These are phyloP conservation scores for Datisca glomerata DNA, from an alignment of 306 rosid species.

Conservation along the genomic window DNA sequence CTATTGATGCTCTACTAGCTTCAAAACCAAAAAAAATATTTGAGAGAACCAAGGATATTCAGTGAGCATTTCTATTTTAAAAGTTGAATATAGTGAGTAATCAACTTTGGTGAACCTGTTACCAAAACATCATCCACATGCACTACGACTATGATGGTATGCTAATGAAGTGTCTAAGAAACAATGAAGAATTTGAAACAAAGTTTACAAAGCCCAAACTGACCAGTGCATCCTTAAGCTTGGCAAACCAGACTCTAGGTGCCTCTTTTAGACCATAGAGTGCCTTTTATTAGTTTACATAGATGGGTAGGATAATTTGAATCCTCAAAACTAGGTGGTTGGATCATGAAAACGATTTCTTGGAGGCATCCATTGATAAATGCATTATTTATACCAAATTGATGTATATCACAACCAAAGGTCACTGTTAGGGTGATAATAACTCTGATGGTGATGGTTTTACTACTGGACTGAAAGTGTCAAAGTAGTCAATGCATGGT, in stretches of 20 bases:
- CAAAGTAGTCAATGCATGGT: too few species aligned
- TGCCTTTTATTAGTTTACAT: background rate
- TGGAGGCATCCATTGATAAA: background rate
- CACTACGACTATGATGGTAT: too few species aligned
- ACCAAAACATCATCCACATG: too few species aligned
- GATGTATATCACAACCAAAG: background rate
- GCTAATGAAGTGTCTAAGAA: too few species aligned
- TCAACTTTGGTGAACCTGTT: too few species aligned
- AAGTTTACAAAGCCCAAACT: too few species aligned
- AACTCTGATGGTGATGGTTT: background rate
- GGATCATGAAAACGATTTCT: background rate
- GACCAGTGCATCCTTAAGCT: background rate
- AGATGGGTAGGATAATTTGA: background rate
- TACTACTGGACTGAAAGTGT: background rate
- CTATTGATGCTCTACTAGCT: too few species aligned
- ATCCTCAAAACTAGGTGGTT: background rate
- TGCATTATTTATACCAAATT: background rate
- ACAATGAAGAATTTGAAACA: too few species aligned
- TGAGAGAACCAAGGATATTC: too few species aligned
- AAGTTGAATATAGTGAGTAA: too few species aligned
- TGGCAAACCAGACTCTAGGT: background rate
- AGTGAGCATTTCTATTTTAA: too few species aligned
- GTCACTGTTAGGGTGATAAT: background rate
- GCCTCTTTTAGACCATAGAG: background rate
- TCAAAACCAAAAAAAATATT: too few species aligned